Evolutionary conservation across 2,329 filamentous ascomycete genomes (phyloP), one percentile per base, ranked within the genome.

Genomic region (Ophiostoma australiae): DNA sequence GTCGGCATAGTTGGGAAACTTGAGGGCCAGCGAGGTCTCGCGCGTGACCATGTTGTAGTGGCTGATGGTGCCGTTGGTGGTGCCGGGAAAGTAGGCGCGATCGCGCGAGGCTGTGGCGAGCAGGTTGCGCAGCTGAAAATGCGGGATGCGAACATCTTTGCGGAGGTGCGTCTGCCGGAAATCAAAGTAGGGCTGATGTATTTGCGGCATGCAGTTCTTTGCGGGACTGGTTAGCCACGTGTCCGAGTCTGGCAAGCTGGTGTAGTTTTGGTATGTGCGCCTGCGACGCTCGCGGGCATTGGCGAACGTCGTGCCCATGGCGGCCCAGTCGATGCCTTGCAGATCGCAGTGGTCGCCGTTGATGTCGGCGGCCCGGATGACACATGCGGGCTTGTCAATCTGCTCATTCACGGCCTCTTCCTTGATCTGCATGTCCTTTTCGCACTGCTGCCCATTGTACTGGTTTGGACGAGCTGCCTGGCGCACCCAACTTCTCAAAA

Each of bases 61-160:
- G 61, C 83, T 80, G 23, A 90, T 80, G 17, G 82, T 81, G 68
- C 80, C 80, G 58, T 78, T 76, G 23, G 82, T 82, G 48, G 82
- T 82, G 2, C 87, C 84, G 75, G 89, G 90, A 76, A 86, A 90
- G 35, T 39, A 66, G 10, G 83, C 81, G 61, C 85, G 83, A 7
- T 83, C 84, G 41, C 84, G 81, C 10, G 85, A 86, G 5, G 85
- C 82, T 75, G 84, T 85, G 2, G 86, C 86, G 27, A 91, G 79
- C 20, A 89, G 81, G 75, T 89, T 89, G 63, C 89, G 86, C 15
- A 90, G 80, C 76, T 91, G 89, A 73, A 90, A 90, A 78, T 91
- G 89, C n/a, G 86, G 81, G 23, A 90, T 78, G 72, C 83, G 81
- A 33, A 87, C 80, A 69, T 87, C 81, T 27, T 80, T 81, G 66